Percentiles rank a stretch among this genome's conserved stretches.
Evolutionary conservation across 331 rosid species (phyloP).

Genomic region (Malus hybrid): DNA sequence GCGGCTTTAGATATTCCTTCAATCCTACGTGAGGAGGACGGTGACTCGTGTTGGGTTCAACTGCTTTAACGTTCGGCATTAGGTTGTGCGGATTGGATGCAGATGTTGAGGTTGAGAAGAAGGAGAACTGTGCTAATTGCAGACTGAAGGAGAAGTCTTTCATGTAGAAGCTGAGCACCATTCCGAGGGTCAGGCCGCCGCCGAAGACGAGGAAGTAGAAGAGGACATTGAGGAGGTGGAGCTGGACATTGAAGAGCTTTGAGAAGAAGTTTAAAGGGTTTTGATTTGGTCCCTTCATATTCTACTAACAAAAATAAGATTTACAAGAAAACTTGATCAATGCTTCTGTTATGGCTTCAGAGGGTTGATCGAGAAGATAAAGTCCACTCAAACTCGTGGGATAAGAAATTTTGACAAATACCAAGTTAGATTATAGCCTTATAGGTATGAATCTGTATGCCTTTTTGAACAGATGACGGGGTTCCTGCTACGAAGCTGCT

Average conservation of each 20-base stretch:
- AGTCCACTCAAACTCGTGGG: background rate
- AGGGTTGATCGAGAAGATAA: background rate
- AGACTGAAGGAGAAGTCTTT: conserved; percentile 26
- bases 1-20: conserved; percentile 40
- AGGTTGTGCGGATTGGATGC: background rate
- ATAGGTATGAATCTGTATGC: background rate
- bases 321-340: background rate
- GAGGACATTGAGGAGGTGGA: conserved; percentile 28
- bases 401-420: background rate
- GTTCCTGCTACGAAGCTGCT: background rate
- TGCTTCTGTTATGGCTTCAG: background rate
- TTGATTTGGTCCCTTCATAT: conserved; percentile 52
- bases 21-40: conserved; percentile 26
- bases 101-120: conserved; percentile 15
- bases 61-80: background rate
- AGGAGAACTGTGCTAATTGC: conserved; percentile 29
- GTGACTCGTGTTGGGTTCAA: background rate
- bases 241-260: conserved; percentile 32
- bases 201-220: conserved; percentile 39
- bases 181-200: conserved; percentile 51
- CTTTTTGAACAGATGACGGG: background rate
- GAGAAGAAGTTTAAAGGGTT: conserved; percentile 17
- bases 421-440: background rate
- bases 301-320: background rate
- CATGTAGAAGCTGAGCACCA: conserved; percentile 40